Evolutionary conservation across 2,329 filamentous ascomycete genomes (phyloP).

Genomic region (Metarhizium rileyi): DNA sequence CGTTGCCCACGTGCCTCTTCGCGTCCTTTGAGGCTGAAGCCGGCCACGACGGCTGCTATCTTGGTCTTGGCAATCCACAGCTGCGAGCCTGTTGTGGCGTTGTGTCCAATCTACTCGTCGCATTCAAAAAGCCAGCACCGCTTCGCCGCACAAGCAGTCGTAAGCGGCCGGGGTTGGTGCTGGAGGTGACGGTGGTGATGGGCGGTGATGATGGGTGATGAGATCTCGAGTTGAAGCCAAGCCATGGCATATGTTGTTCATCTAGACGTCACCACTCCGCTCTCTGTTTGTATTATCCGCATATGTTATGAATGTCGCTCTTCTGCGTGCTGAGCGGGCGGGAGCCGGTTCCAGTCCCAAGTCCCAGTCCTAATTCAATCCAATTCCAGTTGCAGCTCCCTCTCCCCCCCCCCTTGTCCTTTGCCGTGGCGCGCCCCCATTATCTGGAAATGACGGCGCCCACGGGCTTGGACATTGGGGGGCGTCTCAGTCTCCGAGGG

Average conservation of each 20-base stretch:
- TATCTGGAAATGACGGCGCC: neutral
- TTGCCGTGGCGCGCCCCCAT: neutral
- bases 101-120: neutral
- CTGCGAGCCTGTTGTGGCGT: neutral
- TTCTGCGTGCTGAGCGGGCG: too few species aligned
- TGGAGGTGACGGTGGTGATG: too few species aligned
- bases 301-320: too few species aligned
- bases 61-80: neutral
- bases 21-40: neutral
- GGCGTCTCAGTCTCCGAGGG: neutral
- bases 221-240: too few species aligned
- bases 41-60: neutral
- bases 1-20: neutral
- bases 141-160: conserved; percentile 5
- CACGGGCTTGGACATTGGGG: neutral
- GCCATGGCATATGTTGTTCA: too few species aligned
- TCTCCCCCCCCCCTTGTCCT: neutral
- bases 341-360: too few species aligned
- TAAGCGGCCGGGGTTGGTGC: conserved; percentile 3
- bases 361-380: too few species aligned
- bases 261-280: too few species aligned
- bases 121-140: neutral
- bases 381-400: neutral
- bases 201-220: too few species aligned
- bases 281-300: too few species aligned